phyloP scores from a whole-genome alignment of 495 filamentous ascomycete genomes.

The Aspergillus bridgeri region DNA sequence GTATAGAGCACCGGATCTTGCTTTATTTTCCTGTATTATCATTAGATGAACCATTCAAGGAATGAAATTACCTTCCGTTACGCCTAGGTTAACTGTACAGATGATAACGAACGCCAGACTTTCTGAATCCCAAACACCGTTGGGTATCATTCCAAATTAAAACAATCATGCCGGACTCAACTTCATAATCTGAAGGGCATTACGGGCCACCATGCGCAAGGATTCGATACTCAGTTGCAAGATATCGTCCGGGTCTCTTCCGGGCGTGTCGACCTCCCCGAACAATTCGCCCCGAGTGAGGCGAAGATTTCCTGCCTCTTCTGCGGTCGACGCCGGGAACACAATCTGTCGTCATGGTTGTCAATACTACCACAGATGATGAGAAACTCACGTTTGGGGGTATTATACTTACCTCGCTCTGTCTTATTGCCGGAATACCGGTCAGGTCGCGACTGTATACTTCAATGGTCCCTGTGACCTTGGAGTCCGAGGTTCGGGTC shows the following conservation, averaged over 20 bases:
- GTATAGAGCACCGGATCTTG: neutral
- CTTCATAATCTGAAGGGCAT: neutral
- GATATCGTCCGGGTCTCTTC: neutral
- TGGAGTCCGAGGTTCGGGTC: neutral
- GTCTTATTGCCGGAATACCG: neutral
- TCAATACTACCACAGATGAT: neutral
- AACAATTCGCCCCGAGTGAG: neutral
- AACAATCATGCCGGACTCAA: neutral
- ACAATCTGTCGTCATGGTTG: neutral
- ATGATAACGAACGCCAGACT: neutral
- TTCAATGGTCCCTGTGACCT: neutral
- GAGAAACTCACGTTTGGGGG: neutral
- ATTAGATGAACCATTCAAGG: neutral
- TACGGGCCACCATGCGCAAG: neutral
- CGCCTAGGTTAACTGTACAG: neutral
- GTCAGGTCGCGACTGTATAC: neutral
- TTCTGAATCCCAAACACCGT: neutral
- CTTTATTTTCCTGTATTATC: constrained; percentile 2
- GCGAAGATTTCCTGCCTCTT: neutral
- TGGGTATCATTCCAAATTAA: neutral
- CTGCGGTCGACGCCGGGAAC: neutral
- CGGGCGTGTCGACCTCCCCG: neutral
- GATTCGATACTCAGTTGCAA: neutral
- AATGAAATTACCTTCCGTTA: neutral
- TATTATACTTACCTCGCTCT: neutral